phyloP scores from a whole-genome alignment of 208 protist genomes.

The Tritrichomonas foetus region DNA sequence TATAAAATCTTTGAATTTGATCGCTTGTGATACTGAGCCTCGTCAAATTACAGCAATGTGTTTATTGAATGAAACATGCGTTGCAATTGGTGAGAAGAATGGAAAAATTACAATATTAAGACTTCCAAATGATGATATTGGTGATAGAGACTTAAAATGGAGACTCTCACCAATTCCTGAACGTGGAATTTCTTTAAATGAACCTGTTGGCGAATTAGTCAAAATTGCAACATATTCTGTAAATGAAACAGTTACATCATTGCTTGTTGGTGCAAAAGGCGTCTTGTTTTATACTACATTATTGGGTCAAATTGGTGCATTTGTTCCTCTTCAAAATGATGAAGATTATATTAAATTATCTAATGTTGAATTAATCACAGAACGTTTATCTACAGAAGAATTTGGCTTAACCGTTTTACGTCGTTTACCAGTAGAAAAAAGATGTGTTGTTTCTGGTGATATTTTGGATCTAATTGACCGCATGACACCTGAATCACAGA shows the following conservation, averaged over 20 bases:
- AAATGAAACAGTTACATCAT: not conserved
- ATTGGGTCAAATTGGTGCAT: not conserved
- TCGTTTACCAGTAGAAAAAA: not conserved
- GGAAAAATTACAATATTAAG: not conserved
- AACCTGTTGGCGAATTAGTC: not conserved
- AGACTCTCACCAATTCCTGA: not conserved
- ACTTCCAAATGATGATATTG: not conserved
- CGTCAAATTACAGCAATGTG: not conserved
- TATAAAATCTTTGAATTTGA: not conserved
- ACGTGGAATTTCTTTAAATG: not conserved
- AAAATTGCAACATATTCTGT: not conserved
- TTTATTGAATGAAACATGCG: not conserved
- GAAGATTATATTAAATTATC: not conserved
- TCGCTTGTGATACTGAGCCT: not conserved
- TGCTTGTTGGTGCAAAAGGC: not conserved
- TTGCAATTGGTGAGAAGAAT: not conserved
- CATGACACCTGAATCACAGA: not conserved
- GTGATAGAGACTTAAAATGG: not conserved
- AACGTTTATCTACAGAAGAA: no score
- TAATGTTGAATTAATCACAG: not conserved
- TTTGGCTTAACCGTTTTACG: not conserved
- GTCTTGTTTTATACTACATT: constrained; percentile 10
- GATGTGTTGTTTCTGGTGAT: not conserved
- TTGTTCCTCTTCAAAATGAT: not conserved
- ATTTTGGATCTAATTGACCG: not conserved